Conservation (phyloP, 2,329 filamentous ascomycete species). For the Gaeumannomyces tritici region DNA sequence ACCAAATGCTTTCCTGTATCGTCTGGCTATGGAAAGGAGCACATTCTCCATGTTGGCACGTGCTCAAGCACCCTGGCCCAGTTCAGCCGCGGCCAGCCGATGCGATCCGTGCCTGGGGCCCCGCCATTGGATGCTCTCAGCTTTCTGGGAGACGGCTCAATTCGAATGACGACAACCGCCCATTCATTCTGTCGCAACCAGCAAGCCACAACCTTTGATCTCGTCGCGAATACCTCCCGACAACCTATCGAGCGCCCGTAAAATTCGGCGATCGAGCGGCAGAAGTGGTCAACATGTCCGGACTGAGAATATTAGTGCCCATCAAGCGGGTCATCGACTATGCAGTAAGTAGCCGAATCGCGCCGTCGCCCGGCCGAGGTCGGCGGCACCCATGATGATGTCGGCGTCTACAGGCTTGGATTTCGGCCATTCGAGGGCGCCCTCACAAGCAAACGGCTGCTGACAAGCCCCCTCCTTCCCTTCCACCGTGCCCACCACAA, state of each 20-base stretch:
- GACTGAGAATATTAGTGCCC: conserved; percentile 67
- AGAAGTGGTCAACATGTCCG: conserved; percentile 42
- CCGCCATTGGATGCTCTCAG: too few relatives aligned
- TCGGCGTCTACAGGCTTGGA: neutral
- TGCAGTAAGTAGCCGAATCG: conserved; percentile 47
- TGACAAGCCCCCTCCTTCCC: neutral
- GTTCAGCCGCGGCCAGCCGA: conserved; percentile 35
- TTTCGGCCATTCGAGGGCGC: neutral
- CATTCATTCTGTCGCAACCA: neutral
- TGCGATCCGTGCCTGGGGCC: conserved; percentile 10
- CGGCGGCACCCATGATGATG: neutral
- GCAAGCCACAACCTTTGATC: neutral
- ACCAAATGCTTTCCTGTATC: too few relatives aligned
- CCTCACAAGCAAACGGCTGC: neutral
- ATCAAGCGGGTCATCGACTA: conserved; percentile 83
- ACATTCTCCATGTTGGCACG: neutral
- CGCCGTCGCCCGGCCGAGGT: neutral
- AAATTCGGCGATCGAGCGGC: conserved; percentile 15
- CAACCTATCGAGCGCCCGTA: neutral
- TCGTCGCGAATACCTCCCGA: neutral
- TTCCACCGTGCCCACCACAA: conserved; percentile 6
- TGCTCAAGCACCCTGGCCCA: conserved; percentile 5
- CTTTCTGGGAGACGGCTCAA: neutral
- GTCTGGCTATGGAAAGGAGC: too few relatives aligned
- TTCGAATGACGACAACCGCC: neutral